Percentiles rank a stretch among this genome's conserved stretches.
These are phyloP conservation scores for Biscogniauxia sp. DNA, from an alignment of 2,329 filamentous ascomycete species.

Conservation along the genomic window DNA sequence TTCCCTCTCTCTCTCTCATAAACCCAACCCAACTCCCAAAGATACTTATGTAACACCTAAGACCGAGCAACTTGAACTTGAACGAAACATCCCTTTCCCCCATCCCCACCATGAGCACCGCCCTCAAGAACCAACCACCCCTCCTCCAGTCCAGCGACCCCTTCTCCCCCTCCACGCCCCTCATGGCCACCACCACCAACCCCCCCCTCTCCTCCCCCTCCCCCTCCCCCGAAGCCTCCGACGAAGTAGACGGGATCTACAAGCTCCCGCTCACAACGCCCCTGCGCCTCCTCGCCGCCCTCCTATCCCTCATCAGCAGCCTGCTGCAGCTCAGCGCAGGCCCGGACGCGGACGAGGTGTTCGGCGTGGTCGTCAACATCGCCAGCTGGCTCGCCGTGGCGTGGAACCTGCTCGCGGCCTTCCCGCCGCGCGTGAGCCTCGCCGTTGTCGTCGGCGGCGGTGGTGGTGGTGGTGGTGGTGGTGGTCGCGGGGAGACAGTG, in stretches of 20 bases:
- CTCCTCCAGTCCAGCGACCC: slow-evolving; percentile 10
- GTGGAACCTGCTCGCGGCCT: slow-evolving; percentile 5
- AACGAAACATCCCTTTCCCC: too few relatives aligned
- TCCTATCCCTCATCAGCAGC: slow-evolving; percentile 4
- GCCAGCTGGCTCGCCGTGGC: slow-evolving; percentile 1
- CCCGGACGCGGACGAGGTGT: not conserved
- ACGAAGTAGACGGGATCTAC: not conserved
- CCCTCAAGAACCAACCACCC: not conserved
- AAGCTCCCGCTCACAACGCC: too few relatives aligned
- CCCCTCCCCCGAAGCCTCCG: not conserved
- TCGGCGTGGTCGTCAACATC: not conserved
- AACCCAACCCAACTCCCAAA: too few relatives aligned
- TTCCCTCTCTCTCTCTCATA: too few relatives aligned
- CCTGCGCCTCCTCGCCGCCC: slow-evolving; percentile 3
- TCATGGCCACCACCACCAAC: not conserved
- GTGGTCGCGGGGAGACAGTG: slow-evolving; percentile 1
- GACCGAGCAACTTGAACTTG: too few relatives aligned
- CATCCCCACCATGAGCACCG: not conserved
- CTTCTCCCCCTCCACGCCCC: too few relatives aligned
- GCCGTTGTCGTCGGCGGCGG: slow-evolving; percentile 2
- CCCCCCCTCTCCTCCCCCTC: not conserved
- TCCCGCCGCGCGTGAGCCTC: slow-evolving; percentile 1
- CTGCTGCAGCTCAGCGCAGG: not conserved
- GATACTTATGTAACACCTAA: too few relatives aligned
- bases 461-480: too few relatives aligned